These are phyloP conservation scores for Melanogaster broomeanus DNA, from an alignment of 768 basidiomycete genomes.

Conservation along the genomic window DNA sequence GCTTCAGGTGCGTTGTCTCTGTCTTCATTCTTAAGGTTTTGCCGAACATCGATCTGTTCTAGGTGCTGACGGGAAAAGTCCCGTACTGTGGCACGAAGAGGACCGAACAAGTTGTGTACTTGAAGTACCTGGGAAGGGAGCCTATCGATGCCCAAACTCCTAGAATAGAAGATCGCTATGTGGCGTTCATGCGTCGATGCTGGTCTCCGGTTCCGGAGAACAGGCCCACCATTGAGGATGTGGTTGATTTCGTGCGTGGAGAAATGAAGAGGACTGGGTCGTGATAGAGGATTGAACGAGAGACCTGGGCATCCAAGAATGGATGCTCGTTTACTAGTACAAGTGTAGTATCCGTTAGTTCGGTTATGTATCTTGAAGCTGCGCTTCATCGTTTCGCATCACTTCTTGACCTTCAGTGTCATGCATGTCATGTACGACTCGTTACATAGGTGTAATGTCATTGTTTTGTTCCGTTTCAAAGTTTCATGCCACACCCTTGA, in stretches of 20 bases:
- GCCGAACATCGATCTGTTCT: neutral
- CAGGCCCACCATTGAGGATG: conserved; percentile 8
- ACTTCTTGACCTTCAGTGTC: no score
- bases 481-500: no score
- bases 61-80: conserved; percentile 8
- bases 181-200: conserved; percentile 7
- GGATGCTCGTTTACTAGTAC: no score
- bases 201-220: conserved; percentile 11
- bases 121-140: conserved; percentile 13
- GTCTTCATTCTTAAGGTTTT: neutral
- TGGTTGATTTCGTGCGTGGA: conserved; percentile 1
- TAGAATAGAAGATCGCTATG: neutral
- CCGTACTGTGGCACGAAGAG: conserved; percentile 12
- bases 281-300: no score
- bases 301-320: no score
- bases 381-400: no score
- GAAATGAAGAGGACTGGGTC: no score
- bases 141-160: conserved; percentile 12
- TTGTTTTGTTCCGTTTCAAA: no score
- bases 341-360: no score
- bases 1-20: conserved; percentile 11
- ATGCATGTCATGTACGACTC: no score
- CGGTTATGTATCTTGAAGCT: no score
- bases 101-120: conserved; percentile 12
- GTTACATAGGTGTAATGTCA: no score